phyloP scores from a whole-genome alignment of 176 grass and related monocot species.

The Musa acuminata region DNA sequence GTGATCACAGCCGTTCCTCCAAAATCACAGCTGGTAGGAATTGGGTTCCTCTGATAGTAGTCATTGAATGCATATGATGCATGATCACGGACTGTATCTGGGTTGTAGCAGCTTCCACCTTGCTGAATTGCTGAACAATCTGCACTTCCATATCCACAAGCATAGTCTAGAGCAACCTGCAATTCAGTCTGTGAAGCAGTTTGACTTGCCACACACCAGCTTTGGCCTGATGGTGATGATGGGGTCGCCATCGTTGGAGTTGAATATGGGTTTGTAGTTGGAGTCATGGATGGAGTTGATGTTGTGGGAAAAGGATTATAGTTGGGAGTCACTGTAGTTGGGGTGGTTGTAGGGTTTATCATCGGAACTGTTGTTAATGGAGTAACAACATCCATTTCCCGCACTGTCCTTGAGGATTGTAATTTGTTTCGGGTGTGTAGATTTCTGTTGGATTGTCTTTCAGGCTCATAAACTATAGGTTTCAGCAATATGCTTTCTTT shows the following conservation, averaged over 20 bases:
- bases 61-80: constrained; percentile 83
- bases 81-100: constrained; percentile 62
- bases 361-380: constrained; percentile 40
- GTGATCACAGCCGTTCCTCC: constrained; percentile 58
- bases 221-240: constrained; percentile 25
- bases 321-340: constrained; percentile 1
- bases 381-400: constrained; percentile 7
- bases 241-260: constrained; percentile 28
- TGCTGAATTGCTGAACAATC: constrained; percentile 60
- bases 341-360: constrained; percentile 26
- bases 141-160: constrained; percentile 53
- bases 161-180: constrained; percentile 80
- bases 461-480: not conserved
- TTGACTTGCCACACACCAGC: constrained; percentile 73
- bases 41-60: constrained; percentile 77
- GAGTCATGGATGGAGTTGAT: not conserved
- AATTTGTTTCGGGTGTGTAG: constrained; percentile 1
- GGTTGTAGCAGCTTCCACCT: constrained; percentile 67
- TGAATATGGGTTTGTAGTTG: constrained; percentile 12
- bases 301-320: constrained; percentile 6
- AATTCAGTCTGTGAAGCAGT: constrained; percentile 40
- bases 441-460: constrained; percentile 8
- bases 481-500: not conserved
- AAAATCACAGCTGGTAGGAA: constrained; percentile 64
- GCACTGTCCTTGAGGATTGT: not conserved